Evolutionary conservation across 179 eudicot genomes (phyloP).

Genomic region (Carnegiea gigantea): DNA sequence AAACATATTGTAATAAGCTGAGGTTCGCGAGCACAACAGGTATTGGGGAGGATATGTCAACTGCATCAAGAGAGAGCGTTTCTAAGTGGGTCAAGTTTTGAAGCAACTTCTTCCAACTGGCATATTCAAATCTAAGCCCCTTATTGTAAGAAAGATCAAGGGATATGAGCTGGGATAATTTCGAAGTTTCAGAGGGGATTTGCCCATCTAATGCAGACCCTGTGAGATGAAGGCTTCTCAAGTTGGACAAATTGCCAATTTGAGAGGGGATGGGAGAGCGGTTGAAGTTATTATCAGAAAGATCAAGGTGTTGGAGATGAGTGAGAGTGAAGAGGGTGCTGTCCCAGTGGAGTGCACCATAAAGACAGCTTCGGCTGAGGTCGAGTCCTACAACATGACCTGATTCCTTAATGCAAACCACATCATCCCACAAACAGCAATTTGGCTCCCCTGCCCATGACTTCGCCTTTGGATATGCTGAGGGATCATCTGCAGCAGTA

Average conservation of each 20-base stretch:
- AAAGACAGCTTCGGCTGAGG: constrained; percentile 23
- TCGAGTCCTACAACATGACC: too few relatives aligned
- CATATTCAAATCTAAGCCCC: constrained; percentile 11
- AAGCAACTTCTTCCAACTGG: constrained; percentile 28
- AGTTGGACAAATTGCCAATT: constrained; percentile 21
- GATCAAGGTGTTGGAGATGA: constrained; percentile 29
- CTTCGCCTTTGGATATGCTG: too few relatives aligned
- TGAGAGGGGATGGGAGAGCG: constrained; percentile 30
- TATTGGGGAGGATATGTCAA: constrained; percentile 36
- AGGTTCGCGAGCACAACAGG: constrained; percentile 23
- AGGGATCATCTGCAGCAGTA: neutral
- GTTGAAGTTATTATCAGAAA: constrained; percentile 27
- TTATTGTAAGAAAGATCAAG: constrained; percentile 22
- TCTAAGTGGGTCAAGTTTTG: constrained; percentile 29
- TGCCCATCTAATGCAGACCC: constrained; percentile 22
- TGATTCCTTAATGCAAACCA: too few relatives aligned
- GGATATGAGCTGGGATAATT: constrained; percentile 10
- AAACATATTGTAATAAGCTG: constrained; percentile 20
- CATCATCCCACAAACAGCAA: too few relatives aligned
- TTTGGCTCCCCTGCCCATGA: too few relatives aligned
- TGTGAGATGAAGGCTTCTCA: constrained; percentile 34
- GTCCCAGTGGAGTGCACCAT: constrained; percentile 29
- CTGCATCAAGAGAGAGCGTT: constrained; percentile 35
- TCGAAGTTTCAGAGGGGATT: constrained; percentile 37
- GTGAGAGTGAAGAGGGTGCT: constrained; percentile 29